Percentiles rank a stretch among this genome's conserved stretches.
These are phyloP conservation scores for Neopestalotiopsis clavispora DNA, from an alignment of 2,329 filamentous ascomycete genomes.

Conservation along the genomic window DNA sequence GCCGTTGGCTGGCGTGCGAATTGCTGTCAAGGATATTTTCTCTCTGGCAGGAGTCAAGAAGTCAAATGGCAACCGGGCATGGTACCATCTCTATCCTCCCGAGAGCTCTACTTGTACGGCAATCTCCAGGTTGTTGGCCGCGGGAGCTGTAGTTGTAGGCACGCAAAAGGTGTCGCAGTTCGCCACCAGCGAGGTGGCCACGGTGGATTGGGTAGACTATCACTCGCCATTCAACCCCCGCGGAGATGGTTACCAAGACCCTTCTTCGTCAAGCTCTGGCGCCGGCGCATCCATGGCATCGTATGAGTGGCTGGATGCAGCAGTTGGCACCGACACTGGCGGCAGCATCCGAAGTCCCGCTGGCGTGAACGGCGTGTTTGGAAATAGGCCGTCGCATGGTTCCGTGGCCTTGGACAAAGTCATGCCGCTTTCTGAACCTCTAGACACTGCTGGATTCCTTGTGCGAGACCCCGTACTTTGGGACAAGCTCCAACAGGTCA, in stretches of 20 bases:
- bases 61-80: conserved; percentile 62
- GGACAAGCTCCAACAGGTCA: neutral
- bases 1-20: conserved; percentile 63
- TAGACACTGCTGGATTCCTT: conserved; percentile 4
- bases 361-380: neutral
- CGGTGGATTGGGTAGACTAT: conserved; percentile 52
- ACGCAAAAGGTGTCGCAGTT: conserved; percentile 54
- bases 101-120: conserved; percentile 52
- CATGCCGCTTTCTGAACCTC: neutral
- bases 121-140: conserved; percentile 62
- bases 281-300: conserved; percentile 34
- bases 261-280: neutral
- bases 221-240: conserved; percentile 46
- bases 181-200: conserved; percentile 48
- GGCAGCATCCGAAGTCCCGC: neutral
- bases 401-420: neutral
- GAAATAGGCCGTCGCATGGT: neutral
- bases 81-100: conserved; percentile 57
- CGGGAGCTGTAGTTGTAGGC: conserved; percentile 58
- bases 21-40: conserved; percentile 69
- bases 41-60: conserved; percentile 61
- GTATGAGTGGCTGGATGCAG: conserved; percentile 51
- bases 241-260: neutral
- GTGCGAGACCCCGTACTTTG: neutral
- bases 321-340: conserved; percentile 50